phyloP scores from a whole-genome alignment of 2,329 filamentous ascomycete genomes.

The Plenodomus tracheiphilus region DNA sequence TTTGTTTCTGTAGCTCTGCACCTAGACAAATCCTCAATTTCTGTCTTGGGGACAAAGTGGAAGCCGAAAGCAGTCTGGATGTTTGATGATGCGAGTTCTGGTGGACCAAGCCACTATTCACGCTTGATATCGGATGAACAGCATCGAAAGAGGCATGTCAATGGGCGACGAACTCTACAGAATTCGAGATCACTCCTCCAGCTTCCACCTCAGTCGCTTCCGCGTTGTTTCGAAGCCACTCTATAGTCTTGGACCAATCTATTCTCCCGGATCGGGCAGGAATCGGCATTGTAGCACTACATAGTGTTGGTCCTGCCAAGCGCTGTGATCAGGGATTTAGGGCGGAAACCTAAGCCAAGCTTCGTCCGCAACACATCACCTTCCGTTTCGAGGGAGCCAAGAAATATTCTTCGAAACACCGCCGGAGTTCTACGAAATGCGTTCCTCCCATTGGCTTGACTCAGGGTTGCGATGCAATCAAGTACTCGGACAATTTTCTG shows the following conservation, averaged over 20 bases:
- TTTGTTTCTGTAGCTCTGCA: background rate
- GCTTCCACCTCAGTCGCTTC: slow-evolving; percentile 1
- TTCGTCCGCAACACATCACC: slow-evolving; percentile 6
- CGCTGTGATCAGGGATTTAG: background rate
- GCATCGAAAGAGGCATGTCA: slow-evolving; percentile 15
- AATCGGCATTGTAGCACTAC: slow-evolving; percentile 12
- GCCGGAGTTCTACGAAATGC: background rate
- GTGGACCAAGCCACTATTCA: slow-evolving; percentile 4
- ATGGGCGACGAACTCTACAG: background rate
- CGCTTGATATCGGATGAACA: slow-evolving; percentile 10
- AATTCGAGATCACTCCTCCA: background rate
- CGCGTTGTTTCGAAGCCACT: background rate
- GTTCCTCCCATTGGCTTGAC: background rate
- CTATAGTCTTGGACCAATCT: slow-evolving; percentile 5
- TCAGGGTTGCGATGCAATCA: background rate
- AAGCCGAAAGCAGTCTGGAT: slow-evolving; percentile 3
- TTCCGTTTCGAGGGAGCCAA: slow-evolving; percentile 14
- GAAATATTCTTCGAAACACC: background rate
- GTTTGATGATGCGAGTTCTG: slow-evolving; percentile 5
- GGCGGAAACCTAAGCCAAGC: slow-evolving; percentile 14
- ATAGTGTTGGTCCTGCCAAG: slow-evolving; percentile 13
- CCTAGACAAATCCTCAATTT: background rate
- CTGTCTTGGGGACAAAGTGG: slow-evolving; percentile 11
- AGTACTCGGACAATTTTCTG: background rate
- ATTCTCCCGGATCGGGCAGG: slow-evolving; percentile 1